Conservation (phyloP, 371 early-diverging fungal genomes). For the Apophysomyces sp. region DNA sequence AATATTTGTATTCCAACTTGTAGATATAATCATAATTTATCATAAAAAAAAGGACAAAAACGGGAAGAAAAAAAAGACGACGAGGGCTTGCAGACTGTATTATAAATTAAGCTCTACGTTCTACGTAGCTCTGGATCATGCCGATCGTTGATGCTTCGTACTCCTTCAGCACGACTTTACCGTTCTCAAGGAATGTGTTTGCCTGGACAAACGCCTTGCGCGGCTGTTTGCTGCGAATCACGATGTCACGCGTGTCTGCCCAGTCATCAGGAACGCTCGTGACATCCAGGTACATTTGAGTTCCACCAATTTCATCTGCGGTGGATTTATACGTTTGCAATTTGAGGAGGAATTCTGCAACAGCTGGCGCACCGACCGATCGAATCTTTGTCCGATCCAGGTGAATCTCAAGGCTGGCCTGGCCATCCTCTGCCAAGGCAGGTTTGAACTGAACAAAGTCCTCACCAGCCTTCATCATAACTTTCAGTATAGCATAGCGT, state of each 20-base stretch:
- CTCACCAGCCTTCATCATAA: slow-evolving; percentile 51
- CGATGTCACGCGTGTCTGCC: slow-evolving; percentile 50
- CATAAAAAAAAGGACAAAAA: neutral
- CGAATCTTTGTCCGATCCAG: slow-evolving; percentile 54
- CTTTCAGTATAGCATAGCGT: slow-evolving; percentile 59
- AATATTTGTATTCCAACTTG: neutral
- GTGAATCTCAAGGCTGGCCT: slow-evolving; percentile 38
- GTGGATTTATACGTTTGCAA: slow-evolving; percentile 62
- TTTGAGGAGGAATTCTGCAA: slow-evolving; percentile 52
- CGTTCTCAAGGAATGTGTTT: slow-evolving; percentile 44
- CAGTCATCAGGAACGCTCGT: slow-evolving; percentile 59
- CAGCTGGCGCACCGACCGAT: slow-evolving; percentile 52
- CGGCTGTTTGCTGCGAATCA: slow-evolving; percentile 53
- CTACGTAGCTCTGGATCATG: slow-evolving; percentile 57
- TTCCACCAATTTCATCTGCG: slow-evolving; percentile 50
- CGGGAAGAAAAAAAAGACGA: no score
- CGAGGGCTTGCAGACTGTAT: neutral
- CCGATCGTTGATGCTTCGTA: slow-evolving; percentile 58
- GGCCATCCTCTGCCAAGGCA: slow-evolving; percentile 20
- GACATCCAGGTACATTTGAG: slow-evolving; percentile 42
- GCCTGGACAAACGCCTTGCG: slow-evolving; percentile 60
- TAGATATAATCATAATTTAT: no score
- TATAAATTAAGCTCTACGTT: slow-evolving; percentile 40
- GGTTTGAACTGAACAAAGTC: slow-evolving; percentile 36
- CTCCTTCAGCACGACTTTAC: slow-evolving; percentile 47